Conservation (phyloP, 2,329 filamentous ascomycete species). For the Chaetomium globosum region DNA sequence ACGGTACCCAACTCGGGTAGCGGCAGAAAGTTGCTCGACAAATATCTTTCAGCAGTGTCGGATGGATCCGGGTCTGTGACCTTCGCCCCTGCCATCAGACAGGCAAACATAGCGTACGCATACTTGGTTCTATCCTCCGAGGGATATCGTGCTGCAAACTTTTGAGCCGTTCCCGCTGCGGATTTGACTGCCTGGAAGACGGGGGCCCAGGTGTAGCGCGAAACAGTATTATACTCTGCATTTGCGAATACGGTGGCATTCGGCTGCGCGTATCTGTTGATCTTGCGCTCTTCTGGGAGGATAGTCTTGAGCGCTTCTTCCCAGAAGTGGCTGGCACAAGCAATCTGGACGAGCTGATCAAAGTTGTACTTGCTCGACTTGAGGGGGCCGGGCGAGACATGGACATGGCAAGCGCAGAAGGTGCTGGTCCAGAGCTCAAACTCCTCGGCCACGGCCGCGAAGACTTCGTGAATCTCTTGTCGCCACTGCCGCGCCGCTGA, state of each 20-base stretch:
- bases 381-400: not conserved
- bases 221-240: not conserved
- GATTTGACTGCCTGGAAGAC: not conserved
- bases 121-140: not conserved
- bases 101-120: not conserved
- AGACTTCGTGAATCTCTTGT: not conserved
- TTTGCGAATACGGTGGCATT: not conserved
- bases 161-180: not conserved
- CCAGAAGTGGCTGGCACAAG: not conserved
- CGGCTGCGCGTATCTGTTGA: not conserved
- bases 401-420: not conserved
- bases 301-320: not conserved
- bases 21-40: not conserved
- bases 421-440: not conserved
- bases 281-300: not conserved
- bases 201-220: not conserved
- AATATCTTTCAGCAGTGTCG: not conserved
- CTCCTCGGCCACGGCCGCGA: not conserved
- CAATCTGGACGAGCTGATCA: not conserved
- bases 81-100: not conserved
- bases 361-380: not conserved
- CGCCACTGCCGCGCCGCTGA: not conserved
- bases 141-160: not conserved
- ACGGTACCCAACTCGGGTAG: not conserved
- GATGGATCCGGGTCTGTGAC: not conserved